These are phyloP conservation scores for Xylaria intraflava DNA, from an alignment of 495 filamentous ascomycete species.

Conservation along the genomic window DNA sequence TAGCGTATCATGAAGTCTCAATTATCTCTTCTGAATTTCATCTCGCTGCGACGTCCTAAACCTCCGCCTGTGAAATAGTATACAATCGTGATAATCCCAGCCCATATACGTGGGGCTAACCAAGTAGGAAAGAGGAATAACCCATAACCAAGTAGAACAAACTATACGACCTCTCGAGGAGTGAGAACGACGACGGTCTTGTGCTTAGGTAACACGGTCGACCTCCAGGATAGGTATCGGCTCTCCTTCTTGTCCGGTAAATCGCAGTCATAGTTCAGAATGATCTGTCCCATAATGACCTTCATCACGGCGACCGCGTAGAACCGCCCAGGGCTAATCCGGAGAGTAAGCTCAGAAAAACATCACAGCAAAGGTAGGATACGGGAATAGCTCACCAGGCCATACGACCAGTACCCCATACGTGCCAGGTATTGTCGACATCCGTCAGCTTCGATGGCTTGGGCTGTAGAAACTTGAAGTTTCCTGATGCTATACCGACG, in stretches of 20 bases:
- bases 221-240: slow-evolving; percentile 20
- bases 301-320: slow-evolving; percentile 25
- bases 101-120: too few relatives aligned
- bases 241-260: slow-evolving; percentile 9
- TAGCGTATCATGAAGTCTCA: too few relatives aligned
- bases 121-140: too few relatives aligned
- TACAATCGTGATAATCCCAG: too few relatives aligned
- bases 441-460: slow-evolving; percentile 19
- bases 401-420: slow-evolving; percentile 25
- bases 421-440: slow-evolving; percentile 12
- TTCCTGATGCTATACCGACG: not conserved
- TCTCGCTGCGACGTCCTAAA: too few relatives aligned
- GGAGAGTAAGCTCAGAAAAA: not conserved
- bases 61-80: too few relatives aligned
- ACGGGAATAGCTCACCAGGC: slow-evolving; percentile 7
- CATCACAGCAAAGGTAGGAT: not conserved
- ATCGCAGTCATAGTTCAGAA: slow-evolving; percentile 19
- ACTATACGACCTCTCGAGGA: too few relatives aligned
- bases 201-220: slow-evolving; percentile 13
- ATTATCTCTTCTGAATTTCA: too few relatives aligned
- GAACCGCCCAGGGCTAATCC: slow-evolving; percentile 15
- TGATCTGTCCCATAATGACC: slow-evolving; percentile 19
- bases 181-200: slow-evolving; percentile 13
- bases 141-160: too few relatives aligned
- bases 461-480: slow-evolving; percentile 3